Base-by-base conservation (phyloP, 2,329 filamentous ascomycete genomes). In the Pseudocercospora macadamiae region DNA sequence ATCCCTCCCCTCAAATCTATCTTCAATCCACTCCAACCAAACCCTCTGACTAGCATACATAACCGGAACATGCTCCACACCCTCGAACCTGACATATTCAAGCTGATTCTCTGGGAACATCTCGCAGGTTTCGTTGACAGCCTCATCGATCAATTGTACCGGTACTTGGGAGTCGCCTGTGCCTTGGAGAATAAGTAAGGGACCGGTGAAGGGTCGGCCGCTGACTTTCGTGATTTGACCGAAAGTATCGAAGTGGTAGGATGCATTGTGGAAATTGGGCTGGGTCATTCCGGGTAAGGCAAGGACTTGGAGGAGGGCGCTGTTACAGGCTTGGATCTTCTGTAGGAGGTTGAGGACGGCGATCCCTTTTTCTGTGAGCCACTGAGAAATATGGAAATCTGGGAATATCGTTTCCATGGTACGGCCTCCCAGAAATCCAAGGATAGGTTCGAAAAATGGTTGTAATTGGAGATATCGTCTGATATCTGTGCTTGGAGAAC, bases 101-200 rank as follows among this genome's bases (percentile, higher is more conserved):
- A 73, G 54, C 37, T 62, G 47, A n/a, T 60, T 60, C 4, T 64
- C 53, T 9, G 61, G 64, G 19, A 61, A 59, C 3, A 34, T 21
- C 6, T 42, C 48, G 23, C 60, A 66, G 2, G 68, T 71, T 36
- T 66, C 59, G 16, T 64, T 58, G 21, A 71, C 65, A 1, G 63
- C 66, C 1, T 57, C 59, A 6, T 54, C 51, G 16, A 62, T 54
- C 34, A 34, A 57, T 3, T 55, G 47, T 21, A 62, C 55, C 37
- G 59, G 59, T 5, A 66, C 61, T 16, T 49, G 45, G 9, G 45
- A 34, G 52, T 72, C 70, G 4, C 32, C 55, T 26, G 61, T 61
- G 51, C 75, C 75, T 48, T 76, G 72, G 1, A 77, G 18, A 4
- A 78, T 70, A 0, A 77, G 64, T 56, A 78, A 45, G 1, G 74